These are phyloP conservation scores for Cucurbita moschata DNA, from an alignment of 306 rosid species.

Conservation along the genomic window DNA sequence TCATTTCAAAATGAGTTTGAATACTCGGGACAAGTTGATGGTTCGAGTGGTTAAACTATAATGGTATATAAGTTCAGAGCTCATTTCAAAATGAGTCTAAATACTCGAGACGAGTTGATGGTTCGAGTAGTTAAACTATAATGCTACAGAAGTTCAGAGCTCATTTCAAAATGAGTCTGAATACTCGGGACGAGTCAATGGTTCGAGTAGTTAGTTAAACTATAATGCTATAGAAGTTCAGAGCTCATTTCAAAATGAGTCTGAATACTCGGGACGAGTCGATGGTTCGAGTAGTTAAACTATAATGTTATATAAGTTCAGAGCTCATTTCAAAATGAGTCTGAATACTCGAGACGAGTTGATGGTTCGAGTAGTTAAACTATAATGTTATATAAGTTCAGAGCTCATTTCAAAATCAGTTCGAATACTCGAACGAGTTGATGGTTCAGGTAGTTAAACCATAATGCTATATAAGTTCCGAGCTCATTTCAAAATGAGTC, in stretches of 20 bases:
- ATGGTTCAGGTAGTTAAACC: background rate
- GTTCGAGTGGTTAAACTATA: too few relatives aligned
- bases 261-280: too few relatives aligned
- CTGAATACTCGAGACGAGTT: background rate
- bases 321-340: too few relatives aligned
- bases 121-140: background rate
- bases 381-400: background rate
- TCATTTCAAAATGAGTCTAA: too few relatives aligned
- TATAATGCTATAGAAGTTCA: background rate
- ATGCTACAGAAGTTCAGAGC: background rate
- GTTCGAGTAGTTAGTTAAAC: background rate
- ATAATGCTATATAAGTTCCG: too few relatives aligned
- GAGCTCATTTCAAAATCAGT: background rate
- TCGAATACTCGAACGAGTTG: background rate
- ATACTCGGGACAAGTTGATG: too few relatives aligned
- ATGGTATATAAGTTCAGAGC: too few relatives aligned
- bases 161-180: background rate
- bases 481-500: too few relatives aligned
- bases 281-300: too few relatives aligned
- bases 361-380: background rate
- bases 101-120: background rate
- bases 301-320: too few relatives aligned
- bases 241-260: too few relatives aligned
- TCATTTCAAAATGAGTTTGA: too few relatives aligned
- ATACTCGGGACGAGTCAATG: background rate